A percentile compares a stretch with the other conserved stretches of the same genome.
phyloP scores from a whole-genome alignment of 495 filamentous ascomycete species.

The Podospora tetraspora region DNA sequence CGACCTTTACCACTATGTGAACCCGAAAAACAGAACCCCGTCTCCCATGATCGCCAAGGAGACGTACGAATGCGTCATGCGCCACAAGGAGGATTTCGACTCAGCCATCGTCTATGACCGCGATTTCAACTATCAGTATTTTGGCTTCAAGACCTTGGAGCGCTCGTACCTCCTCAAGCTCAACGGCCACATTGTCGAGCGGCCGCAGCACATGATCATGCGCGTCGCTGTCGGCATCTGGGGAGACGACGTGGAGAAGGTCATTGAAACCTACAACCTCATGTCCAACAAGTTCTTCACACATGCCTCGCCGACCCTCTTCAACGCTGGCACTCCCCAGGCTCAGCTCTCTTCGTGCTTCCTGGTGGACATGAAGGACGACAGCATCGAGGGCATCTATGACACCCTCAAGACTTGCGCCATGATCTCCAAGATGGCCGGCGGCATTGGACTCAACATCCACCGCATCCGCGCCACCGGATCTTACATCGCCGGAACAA shows the following conservation, averaged over 20 bases:
- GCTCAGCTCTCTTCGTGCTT: slow-evolving; percentile 96
- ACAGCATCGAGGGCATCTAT: slow-evolving; percentile 99
- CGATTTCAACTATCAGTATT: slow-evolving; percentile 99
- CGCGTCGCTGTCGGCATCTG: slow-evolving; percentile 96
- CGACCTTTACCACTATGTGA: slow-evolving; percentile 93
- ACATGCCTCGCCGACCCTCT: slow-evolving; percentile 93
- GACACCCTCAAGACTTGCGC: slow-evolving; percentile 98
- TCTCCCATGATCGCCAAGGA: slow-evolving; percentile 91
- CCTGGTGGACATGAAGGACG: slow-evolving; percentile 96
- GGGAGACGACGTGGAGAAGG: slow-evolving; percentile 87
- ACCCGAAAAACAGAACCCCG: slow-evolving; percentile 79
- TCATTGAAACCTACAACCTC: slow-evolving; percentile 93
- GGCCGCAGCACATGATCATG: slow-evolving; percentile 99
- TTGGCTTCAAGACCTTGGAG: slow-evolving; percentile 98
- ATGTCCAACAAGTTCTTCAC: slow-evolving; percentile 99
- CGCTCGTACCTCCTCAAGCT: slow-evolving; percentile 92
- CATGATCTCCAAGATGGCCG: slow-evolving; percentile 98
- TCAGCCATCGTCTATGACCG: slow-evolving; percentile 98
- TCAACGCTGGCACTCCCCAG: slow-evolving; percentile 93
- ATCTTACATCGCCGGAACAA: slow-evolving; percentile 95
- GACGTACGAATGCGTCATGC: slow-evolving; percentile 87
- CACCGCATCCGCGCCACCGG: slow-evolving; percentile 95
- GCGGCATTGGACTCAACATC: slow-evolving; percentile 92
- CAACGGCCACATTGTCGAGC: slow-evolving; percentile 88
- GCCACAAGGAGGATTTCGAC: slow-evolving; percentile 92